Evolutionary conservation across 768 basidiomycete genomes (phyloP), one percentile per base, ranked within the genome.

Genomic region (Boletus sensibilis): DNA sequence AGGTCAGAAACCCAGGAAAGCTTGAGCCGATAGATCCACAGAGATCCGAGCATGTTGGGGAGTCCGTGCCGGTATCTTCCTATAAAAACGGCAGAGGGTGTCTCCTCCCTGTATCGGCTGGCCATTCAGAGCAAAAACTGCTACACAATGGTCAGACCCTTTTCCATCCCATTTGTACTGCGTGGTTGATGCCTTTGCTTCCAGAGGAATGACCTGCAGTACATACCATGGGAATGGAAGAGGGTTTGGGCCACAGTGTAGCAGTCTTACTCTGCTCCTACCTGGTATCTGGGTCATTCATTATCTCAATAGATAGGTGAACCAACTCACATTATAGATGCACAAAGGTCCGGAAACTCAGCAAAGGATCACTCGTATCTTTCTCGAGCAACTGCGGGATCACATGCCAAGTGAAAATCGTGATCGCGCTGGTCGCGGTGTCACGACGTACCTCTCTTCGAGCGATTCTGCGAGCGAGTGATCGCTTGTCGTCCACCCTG

Each of bases 201-300:
- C 66, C 70, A 57, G 59, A 60, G 56, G 60, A 40, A 46, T 52
- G 45, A 55, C 55, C 60, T 63, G 37, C 65, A 68, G 66, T 71
- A 73, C 75, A 70, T 78, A 78, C 77, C 76, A 78, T 78, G 77
- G 72, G 77, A 77, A 77, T 78, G 76, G 77, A 78, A 78, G 77
- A 72, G 66, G 53, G 64, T 69, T 68, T 70, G 58, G 70, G 67
- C 66, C 66, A 67, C 53, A 40, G 59, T 57, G 39, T 61, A 61
- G 53, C 53, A 46, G 53, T 47, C 60, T 37, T 35, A 12, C 49
- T 49, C 55, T 40, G 47, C 43, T 44, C 41, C 43, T 34, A 27
- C 29, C 46, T 39, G 27, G 44, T 43, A n/a, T 40, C 53, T 55
- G 39, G 31, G 35, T 52, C 46, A 40, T 37, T 41, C 4, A 20